Evolutionary conservation across 73 alveolate genomes (phyloP).

Genomic region (Blepharisma stoltei): DNA sequence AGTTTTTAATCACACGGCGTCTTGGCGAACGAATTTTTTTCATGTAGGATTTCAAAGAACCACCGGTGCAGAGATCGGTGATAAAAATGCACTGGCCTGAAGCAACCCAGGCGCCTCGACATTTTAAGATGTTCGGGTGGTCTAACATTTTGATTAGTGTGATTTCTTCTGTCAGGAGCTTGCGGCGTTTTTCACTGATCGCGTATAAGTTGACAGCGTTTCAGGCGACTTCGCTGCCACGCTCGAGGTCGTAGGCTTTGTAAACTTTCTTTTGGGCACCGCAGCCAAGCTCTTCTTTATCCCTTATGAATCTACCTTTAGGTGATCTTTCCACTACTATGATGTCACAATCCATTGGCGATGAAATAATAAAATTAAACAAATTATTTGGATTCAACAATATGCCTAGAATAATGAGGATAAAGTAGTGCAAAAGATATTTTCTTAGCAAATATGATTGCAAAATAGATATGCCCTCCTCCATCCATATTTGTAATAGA

Average conservation of each 20-base stretch:
- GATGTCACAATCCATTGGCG: neutral
- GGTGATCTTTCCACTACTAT: constrained; percentile 13
- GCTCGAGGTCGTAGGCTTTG: constrained; percentile 28
- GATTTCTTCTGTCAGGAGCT: neutral
- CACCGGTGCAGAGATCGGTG: constrained; percentile 97
- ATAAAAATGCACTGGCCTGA: constrained; percentile 90
- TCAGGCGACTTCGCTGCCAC: constrained; percentile 32
- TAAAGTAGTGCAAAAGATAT: too few relatives aligned
- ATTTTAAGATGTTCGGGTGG: constrained; percentile 93
- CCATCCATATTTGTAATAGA: too few relatives aligned
- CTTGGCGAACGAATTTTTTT: constrained; percentile 79
- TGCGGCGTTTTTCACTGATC: constrained; percentile 1
- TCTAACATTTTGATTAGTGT: constrained; percentile 34
- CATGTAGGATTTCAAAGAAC: constrained; percentile 82
- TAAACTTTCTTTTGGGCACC: constrained; percentile 13
- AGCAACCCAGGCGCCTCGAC: constrained; percentile 90
- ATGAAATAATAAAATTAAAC: too few relatives aligned
- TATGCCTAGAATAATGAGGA: too few relatives aligned
- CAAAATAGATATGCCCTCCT: too few relatives aligned
- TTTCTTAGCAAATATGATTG: too few relatives aligned
- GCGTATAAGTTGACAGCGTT: neutral
- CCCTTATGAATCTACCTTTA: neutral
- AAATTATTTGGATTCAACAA: too few relatives aligned
- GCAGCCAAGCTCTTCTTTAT: constrained; percentile 4
- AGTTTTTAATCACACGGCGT: constrained; percentile 75